These are phyloP conservation scores for Tuctoria greenei DNA, from an alignment of 176 grass and related monocot genomes.

Conservation along the genomic window DNA sequence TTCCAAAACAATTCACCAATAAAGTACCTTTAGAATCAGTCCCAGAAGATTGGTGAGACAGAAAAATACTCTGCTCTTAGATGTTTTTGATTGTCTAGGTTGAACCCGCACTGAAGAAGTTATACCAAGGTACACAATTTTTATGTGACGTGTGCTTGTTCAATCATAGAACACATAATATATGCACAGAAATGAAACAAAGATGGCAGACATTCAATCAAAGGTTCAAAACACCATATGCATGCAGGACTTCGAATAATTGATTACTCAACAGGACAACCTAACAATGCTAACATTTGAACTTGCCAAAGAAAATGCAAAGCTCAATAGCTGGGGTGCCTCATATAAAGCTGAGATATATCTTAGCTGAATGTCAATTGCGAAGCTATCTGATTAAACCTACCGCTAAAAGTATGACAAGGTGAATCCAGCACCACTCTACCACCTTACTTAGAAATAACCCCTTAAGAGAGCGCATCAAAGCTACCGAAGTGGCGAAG, in stretches of 20 bases:
- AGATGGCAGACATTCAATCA: neutral
- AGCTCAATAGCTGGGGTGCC: neutral
- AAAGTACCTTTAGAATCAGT: neutral
- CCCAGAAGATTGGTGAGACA: neutral
- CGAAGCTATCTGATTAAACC: neutral
- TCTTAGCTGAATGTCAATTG: neutral
- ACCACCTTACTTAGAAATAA: slow-evolving; percentile 6
- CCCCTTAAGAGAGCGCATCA: neutral
- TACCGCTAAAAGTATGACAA: slow-evolving; percentile 1
- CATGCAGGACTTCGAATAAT: neutral
- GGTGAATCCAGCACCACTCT: neutral
- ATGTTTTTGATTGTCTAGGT: neutral
- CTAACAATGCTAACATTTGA: neutral
- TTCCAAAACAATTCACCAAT: neutral
- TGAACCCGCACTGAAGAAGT: neutral
- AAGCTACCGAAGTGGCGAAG: neutral
- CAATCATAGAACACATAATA: neutral
- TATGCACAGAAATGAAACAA: neutral
- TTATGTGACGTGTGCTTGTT: neutral
- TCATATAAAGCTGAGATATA: neutral
- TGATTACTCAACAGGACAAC: slow-evolving; percentile 4
- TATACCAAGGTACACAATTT: slow-evolving; percentile 1
- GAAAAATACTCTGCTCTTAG: neutral
- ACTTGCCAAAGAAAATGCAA: neutral
- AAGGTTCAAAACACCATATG: neutral